Base-by-base conservation (phyloP, 1,284 basidiomycete genomes). In the Ganoderma sinense region DNA sequence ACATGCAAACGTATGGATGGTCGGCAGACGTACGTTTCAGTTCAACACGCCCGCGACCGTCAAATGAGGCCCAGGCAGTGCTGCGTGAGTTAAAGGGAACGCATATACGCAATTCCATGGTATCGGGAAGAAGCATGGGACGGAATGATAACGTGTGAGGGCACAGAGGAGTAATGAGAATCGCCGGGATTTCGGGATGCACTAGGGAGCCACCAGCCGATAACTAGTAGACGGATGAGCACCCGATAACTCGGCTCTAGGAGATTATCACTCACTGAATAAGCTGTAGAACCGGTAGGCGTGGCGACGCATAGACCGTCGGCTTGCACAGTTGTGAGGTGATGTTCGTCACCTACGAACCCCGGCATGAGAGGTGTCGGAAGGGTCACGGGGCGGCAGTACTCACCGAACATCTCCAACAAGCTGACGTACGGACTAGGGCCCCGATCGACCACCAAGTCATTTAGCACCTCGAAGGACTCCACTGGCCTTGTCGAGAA, bases 61-160 rank as follows among this genome's bases (percentile, higher is more conserved):
- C 98, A 78, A 99, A 99, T 48, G 95, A 97, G 13, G 96, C 98
- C 98, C 98, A 99, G 4, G 98, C 98, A 0, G 97, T 99, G 78
- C 95, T 97, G 53, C 98, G 87, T 31, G 97, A 99, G 81, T 99
- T 98, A 85, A 97, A 99, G 0, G 98, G 98, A 20, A 99, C 98
- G 75, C 97, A 98, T 53, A 99, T 96, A 18, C 98, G 92, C 63
- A 99, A 86, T 79, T 99, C 98, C 96, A 99, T 99, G 78, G 94
- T 97, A 80, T 99, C 98, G 0, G 98, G 98, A 23, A 99, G 85
- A 4, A 99, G 87, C 97, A 99, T 99, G 0, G 98, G 98, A 58
- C 98, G 90, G 89, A 99, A 99, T 4, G 97, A 98, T 10, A 99
- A 88, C 0, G 98, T 99, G 81, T 99, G 98, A 0, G 98, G 98